These are phyloP conservation scores for Laburnicola sp. DNA, from an alignment of 2,329 filamentous ascomycete genomes.

Conservation along the genomic window DNA sequence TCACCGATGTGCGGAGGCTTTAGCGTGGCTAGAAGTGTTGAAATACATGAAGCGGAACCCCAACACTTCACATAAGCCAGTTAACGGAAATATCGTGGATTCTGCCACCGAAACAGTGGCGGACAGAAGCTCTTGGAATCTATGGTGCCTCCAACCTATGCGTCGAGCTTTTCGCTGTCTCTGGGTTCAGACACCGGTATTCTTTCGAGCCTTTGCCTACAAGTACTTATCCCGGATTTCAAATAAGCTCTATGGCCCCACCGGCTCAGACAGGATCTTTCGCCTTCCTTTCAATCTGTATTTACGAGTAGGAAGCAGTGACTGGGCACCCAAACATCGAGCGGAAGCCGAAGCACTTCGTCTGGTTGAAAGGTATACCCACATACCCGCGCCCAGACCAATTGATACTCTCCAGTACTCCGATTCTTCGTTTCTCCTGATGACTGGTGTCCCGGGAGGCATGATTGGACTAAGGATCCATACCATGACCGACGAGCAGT, in stretches of 20 bases:
- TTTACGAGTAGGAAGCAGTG: constrained; percentile 13
- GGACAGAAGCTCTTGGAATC: constrained; percentile 5
- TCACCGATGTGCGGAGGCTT: constrained; percentile 15
- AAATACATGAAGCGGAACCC: constrained; percentile 14
- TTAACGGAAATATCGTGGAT: background rate
- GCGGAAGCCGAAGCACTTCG: constrained; percentile 17
- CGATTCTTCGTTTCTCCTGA: constrained; percentile 21
- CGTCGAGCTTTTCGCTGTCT: constrained; percentile 8
- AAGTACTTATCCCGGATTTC: constrained; percentile 11
- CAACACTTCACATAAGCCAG: background rate
- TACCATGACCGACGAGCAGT: constrained; percentile 21
- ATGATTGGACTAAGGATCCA: constrained; percentile 15
- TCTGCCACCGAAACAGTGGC: background rate
- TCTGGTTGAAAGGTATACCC: constrained; percentile 15
- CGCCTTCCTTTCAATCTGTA: constrained; percentile 25
- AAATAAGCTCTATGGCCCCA: constrained; percentile 14
- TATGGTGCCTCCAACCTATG: constrained; percentile 5
- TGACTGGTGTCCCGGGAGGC: constrained; percentile 15
- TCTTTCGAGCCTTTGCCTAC: constrained; percentile 19
- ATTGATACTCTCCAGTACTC: constrained; percentile 14
- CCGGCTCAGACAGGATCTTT: constrained; percentile 16
- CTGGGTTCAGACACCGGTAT: constrained; percentile 12
- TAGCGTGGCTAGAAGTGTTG: constrained; percentile 17
- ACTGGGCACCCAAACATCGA: constrained; percentile 21
- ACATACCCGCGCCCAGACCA: constrained; percentile 16